Conservation (phyloP, 768 basidiomycete genomes). For the Leccinum aurantiacum region DNA sequence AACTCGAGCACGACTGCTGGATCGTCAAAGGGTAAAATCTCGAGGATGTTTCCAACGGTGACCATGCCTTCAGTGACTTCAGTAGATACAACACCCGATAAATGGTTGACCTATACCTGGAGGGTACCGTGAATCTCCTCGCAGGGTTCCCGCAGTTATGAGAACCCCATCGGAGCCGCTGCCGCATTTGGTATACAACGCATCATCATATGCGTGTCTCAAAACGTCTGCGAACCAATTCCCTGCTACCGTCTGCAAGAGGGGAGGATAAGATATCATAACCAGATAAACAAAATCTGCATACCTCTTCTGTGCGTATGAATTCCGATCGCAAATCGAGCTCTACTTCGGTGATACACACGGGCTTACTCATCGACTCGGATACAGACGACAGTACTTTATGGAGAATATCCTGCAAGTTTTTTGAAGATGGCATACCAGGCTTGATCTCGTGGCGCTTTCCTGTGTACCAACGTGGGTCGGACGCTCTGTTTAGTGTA, state of each 20-base stretch:
- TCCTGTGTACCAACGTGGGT: slow-evolving; percentile 41
- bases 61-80: slow-evolving; percentile 51
- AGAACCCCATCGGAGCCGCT: slow-evolving; percentile 79
- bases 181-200: slow-evolving; percentile 52
- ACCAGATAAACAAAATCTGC: neutral
- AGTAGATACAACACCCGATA: neutral
- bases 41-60: slow-evolving; percentile 83
- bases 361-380: slow-evolving; percentile 66
- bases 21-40: slow-evolving; percentile 88
- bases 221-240: slow-evolving; percentile 89
- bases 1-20: slow-evolving; percentile 79
- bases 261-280: neutral
- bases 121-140: slow-evolving; percentile 84
- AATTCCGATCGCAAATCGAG: slow-evolving; percentile 75
- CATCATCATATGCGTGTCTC: slow-evolving; percentile 79
- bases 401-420: slow-evolving; percentile 59
- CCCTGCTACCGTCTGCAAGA: slow-evolving; percentile 56
- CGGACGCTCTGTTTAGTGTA: neutral
- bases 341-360: slow-evolving; percentile 67
- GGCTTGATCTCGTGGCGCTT: slow-evolving; percentile 65
- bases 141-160: slow-evolving; percentile 78
- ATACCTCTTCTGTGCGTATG: slow-evolving; percentile 72
- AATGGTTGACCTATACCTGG: slow-evolving; percentile 50
- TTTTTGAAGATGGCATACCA: slow-evolving; percentile 52
- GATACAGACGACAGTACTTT: slow-evolving; percentile 68